Evolutionary conservation across 1,284 basidiomycete species (phyloP).

Genomic region (Moesziomyces globuligerus): DNA sequence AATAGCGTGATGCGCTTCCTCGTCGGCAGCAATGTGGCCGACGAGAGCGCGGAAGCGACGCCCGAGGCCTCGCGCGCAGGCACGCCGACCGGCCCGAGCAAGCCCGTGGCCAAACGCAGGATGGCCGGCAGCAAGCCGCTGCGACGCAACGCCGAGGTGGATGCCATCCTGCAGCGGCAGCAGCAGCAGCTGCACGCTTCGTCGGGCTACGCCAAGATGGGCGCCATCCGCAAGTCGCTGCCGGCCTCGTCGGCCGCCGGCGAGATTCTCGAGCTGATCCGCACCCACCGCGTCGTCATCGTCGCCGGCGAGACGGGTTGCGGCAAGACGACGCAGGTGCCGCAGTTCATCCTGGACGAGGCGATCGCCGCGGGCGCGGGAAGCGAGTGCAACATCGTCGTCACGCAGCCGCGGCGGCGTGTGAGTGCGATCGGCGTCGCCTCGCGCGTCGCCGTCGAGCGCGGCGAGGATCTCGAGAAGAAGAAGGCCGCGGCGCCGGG

Average conservation of each 20-base stretch:
- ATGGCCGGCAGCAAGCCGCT: slow-evolving; percentile 59
- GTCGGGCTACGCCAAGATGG: slow-evolving; percentile 75
- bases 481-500: slow-evolving; percentile 25
- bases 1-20: slow-evolving; percentile 61
- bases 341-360: slow-evolving; percentile 81
- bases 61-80: slow-evolving; percentile 19
- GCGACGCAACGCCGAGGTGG: slow-evolving; percentile 69
- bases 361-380: slow-evolving; percentile 76
- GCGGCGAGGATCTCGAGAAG: slow-evolving; percentile 76
- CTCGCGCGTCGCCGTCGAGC: slow-evolving; percentile 84
- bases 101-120: slow-evolving; percentile 8
- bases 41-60: slow-evolving; percentile 19
- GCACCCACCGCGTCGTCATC: slow-evolving; percentile 45
- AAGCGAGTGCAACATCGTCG: slow-evolving; percentile 79
- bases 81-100: slow-evolving; percentile 23
- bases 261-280: slow-evolving; percentile 71
- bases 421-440: slow-evolving; percentile 91
- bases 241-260: slow-evolving; percentile 82
- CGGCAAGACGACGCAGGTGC: slow-evolving; percentile 84
- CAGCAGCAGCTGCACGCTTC: slow-evolving; percentile 82
- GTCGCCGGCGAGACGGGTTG: slow-evolving; percentile 73
- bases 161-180: slow-evolving; percentile 73
- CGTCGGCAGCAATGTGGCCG: slow-evolving; percentile 23
- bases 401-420: slow-evolving; percentile 89
- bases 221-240: slow-evolving; percentile 73